Conservation (phyloP, 371 early-diverging fungal genomes). For the Mucor irregularis region DNA sequence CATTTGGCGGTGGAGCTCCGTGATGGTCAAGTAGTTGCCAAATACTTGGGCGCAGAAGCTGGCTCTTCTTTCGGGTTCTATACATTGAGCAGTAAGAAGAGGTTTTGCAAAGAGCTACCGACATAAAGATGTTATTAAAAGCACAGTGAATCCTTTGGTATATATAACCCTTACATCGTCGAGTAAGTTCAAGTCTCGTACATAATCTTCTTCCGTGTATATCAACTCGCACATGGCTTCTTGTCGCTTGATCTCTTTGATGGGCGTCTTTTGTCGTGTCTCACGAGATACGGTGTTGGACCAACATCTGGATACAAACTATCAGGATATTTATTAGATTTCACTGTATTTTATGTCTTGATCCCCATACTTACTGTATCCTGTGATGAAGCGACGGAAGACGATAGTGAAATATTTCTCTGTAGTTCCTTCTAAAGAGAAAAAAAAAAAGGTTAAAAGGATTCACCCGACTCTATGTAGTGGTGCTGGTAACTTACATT, state of each 20-base stretch:
- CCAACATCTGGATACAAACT: slow-evolving; percentile 46
- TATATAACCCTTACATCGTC: slow-evolving; percentile 29
- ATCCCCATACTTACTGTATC: slow-evolving; percentile 14
- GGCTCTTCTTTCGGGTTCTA: slow-evolving; percentile 52
- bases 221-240: slow-evolving; percentile 92
- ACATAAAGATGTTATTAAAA: slow-evolving; percentile 56
- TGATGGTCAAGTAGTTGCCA: slow-evolving; percentile 68
- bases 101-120: slow-evolving; percentile 18
- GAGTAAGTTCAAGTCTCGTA: slow-evolving; percentile 65
- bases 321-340: too few relatives aligned
- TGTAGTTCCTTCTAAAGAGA: slow-evolving; percentile 9
- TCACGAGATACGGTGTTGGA: slow-evolving; percentile 69
- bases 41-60: slow-evolving; percentile 71
- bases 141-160: slow-evolving; percentile 27
- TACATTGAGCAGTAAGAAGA: slow-evolving; percentile 19
- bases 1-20: slow-evolving; percentile 64
- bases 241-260: slow-evolving; percentile 82
- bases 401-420: slow-evolving; percentile 15
- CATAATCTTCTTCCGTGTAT: slow-evolving; percentile 88
- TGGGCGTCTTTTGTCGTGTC: slow-evolving; percentile 67
- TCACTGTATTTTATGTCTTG: too few relatives aligned
- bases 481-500: slow-evolving; percentile 1
- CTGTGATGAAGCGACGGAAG: slow-evolving; percentile 16
- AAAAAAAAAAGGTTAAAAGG: not conserved
- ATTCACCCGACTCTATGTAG: not conserved